Evolutionary conservation across 768 basidiomycete genomes (phyloP).

Genomic region (Leccinum sublutescens): DNA sequence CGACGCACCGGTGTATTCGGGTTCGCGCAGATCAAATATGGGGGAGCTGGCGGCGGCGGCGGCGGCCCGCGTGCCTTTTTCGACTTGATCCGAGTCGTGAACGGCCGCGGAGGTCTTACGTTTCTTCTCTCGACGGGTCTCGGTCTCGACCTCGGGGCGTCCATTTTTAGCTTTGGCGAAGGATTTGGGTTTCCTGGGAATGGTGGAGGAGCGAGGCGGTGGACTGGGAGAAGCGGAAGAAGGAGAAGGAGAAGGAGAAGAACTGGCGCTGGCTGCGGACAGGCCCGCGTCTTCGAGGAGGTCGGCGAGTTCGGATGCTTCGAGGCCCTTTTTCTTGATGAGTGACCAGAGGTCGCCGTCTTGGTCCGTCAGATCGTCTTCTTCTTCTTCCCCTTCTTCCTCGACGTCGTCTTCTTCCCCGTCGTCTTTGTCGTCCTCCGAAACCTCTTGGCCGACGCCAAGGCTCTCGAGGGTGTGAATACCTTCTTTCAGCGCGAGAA

Average conservation of each 20-base stretch:
- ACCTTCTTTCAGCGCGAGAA: conserved; percentile 81
- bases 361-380: conserved; percentile 38
- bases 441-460: conserved; percentile 61
- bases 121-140: conserved; percentile 56
- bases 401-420: conserved; percentile 2
- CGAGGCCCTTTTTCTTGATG: conserved; percentile 38
- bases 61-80: conserved; percentile 38
- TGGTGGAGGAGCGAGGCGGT: neutral
- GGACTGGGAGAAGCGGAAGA: conserved; percentile 4
- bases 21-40: conserved; percentile 76
- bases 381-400: conserved; percentile 10
- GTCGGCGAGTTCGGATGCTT: conserved; percentile 50
- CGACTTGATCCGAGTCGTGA: conserved; percentile 15
- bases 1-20: conserved; percentile 44
- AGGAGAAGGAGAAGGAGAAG: neutral
- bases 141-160: neutral
- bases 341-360: conserved; percentile 45
- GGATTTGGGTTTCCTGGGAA: neutral
- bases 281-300: conserved; percentile 53
- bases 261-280: neutral
- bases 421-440: conserved; percentile 41
- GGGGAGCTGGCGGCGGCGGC: conserved; percentile 17
- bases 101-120: conserved; percentile 42
- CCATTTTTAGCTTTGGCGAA: conserved; percentile 10
- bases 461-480: conserved; percentile 80